A percentile compares a stretch with the other conserved stretches of the same genome.
Conservation (phyloP, 495 filamentous ascomycete species). For the Aspergillus conjunctus region DNA sequence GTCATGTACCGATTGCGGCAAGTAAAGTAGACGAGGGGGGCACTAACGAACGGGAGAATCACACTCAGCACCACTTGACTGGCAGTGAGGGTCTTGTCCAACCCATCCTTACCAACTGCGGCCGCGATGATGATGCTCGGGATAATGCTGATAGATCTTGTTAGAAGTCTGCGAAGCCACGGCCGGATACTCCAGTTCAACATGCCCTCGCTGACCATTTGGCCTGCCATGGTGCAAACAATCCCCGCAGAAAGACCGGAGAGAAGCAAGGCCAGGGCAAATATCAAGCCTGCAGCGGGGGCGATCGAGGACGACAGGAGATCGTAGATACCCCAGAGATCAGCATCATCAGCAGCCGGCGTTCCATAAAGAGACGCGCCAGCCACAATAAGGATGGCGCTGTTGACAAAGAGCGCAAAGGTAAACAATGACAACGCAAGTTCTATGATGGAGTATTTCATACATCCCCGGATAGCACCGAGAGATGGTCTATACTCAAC, state of each 20-base stretch:
- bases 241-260: constrained; percentile 78
- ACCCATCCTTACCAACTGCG: constrained; percentile 69
- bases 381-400: constrained; percentile 85
- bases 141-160: constrained; percentile 72
- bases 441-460: constrained; percentile 80
- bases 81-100: constrained; percentile 73
- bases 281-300: constrained; percentile 72
- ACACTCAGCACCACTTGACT: constrained; percentile 80
- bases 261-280: constrained; percentile 76
- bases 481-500: constrained; percentile 75
- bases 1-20: constrained; percentile 81
- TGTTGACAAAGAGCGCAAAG: constrained; percentile 93
- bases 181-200: constrained; percentile 69
- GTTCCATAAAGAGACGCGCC: constrained; percentile 72
- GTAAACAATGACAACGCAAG: constrained; percentile 79
- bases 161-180: constrained; percentile 72
- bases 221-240: constrained; percentile 80
- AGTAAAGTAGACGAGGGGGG: constrained; percentile 87
- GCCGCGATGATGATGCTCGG: constrained; percentile 82
- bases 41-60: constrained; percentile 78
- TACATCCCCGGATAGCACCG: constrained; percentile 72
- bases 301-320: constrained; percentile 70
- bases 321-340: constrained; percentile 82
- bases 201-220: constrained; percentile 81
- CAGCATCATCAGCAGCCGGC: constrained; percentile 59